phyloP scores from a whole-genome alignment of 2,329 filamentous ascomycete genomes.

The Alternaria postmessia region DNA sequence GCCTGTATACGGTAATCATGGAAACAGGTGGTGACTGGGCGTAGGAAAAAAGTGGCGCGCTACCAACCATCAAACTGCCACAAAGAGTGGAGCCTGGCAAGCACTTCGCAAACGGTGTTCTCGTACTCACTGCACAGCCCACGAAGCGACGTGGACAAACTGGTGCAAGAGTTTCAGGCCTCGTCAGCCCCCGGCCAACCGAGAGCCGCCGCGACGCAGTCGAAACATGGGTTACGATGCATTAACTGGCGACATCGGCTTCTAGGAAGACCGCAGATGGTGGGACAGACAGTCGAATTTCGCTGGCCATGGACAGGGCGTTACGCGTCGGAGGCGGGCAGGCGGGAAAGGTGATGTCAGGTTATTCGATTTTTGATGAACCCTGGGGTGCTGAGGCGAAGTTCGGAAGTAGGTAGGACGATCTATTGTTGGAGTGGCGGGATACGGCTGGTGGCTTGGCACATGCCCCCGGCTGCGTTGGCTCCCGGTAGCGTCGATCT shows the following conservation, averaged over 20 bases:
- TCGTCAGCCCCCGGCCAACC: slow-evolving; percentile 40
- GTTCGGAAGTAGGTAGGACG: not conserved
- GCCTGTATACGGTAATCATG: slow-evolving; percentile 20
- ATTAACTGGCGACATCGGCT: slow-evolving; percentile 5
- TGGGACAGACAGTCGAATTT: not conserved
- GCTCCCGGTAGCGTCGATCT: slow-evolving; percentile 18
- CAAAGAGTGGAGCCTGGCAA: slow-evolving; percentile 9
- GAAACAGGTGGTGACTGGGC: slow-evolving; percentile 20
- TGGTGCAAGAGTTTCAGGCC: slow-evolving; percentile 41
- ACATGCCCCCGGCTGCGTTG: slow-evolving; percentile 10
- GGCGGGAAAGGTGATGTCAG: slow-evolving; percentile 19
- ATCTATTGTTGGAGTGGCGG: slow-evolving; percentile 32
- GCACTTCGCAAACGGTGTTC: slow-evolving; percentile 6
- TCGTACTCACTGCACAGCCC: slow-evolving; percentile 22
- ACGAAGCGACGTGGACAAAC: slow-evolving; percentile 24
- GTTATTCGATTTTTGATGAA: slow-evolving; percentile 9
- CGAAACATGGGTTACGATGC: slow-evolving; percentile 34
- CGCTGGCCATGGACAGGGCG: not conserved
- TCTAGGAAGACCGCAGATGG: slow-evolving; percentile 5
- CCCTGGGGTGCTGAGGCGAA: slow-evolving; percentile 9
- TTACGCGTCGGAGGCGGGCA: slow-evolving; percentile 10
- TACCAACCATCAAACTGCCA: slow-evolving; percentile 2
- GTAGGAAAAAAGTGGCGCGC: slow-evolving; percentile 12
- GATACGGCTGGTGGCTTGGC: slow-evolving; percentile 8
- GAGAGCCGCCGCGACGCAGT: slow-evolving; percentile 31